These are phyloP conservation scores for Phoma sp. DNA, from an alignment of 2,329 filamentous ascomycete genomes.

Conservation along the genomic window DNA sequence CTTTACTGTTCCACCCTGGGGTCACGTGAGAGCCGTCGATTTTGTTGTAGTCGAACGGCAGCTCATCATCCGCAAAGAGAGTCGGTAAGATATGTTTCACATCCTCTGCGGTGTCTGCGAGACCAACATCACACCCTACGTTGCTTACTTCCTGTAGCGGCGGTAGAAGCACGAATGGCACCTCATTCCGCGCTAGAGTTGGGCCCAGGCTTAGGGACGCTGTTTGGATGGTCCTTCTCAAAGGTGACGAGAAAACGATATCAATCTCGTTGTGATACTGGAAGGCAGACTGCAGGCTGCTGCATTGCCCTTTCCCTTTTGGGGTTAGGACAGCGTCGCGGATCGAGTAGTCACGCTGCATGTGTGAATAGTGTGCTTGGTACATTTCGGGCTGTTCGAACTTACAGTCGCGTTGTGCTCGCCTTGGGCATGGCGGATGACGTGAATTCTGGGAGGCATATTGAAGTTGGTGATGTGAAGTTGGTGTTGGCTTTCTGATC, in stretches of 20 bases:
- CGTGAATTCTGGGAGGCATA: constrained; percentile 44
- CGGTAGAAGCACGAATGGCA: constrained; percentile 67
- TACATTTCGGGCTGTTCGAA: neutral
- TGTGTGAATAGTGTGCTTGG: constrained; percentile 29
- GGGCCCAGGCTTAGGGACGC: constrained; percentile 72
- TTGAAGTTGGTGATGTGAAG: constrained; percentile 7
- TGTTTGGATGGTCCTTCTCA: constrained; percentile 82
- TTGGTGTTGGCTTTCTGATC: neutral
- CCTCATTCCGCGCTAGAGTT: constrained; percentile 40
- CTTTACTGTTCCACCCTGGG: constrained; percentile 75
- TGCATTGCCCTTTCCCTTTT: constrained; percentile 78
- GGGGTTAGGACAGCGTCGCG: constrained; percentile 80
- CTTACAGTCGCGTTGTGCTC: constrained; percentile 69
- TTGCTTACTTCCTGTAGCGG: constrained; percentile 79
- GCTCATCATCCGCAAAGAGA: constrained; percentile 63
- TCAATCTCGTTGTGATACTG: constrained; percentile 65
- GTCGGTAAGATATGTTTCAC: constrained; percentile 49
- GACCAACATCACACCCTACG: constrained; percentile 77
- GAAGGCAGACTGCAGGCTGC: constrained; percentile 66
- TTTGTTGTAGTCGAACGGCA: constrained; percentile 52
- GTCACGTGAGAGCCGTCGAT: constrained; percentile 68
- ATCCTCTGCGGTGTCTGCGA: constrained; percentile 46
- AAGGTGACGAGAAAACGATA: constrained; percentile 76
- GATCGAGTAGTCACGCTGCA: constrained; percentile 69
- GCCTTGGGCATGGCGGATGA: constrained; percentile 75